Conservation (phyloP, 2,329 filamentous ascomycete genomes). For the Trichoderma cornu-damae region DNA sequence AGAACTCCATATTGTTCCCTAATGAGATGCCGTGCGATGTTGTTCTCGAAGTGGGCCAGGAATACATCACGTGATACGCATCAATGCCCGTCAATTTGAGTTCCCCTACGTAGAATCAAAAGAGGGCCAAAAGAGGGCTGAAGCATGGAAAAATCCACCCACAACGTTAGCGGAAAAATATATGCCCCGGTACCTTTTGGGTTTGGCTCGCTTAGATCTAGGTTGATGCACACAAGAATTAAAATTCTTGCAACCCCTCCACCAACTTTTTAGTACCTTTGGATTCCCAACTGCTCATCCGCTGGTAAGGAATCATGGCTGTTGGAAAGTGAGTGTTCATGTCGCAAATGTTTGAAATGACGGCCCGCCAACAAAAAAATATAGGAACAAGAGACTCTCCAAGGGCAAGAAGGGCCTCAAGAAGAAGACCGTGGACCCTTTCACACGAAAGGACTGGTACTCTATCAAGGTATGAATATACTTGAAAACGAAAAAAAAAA, state of each 20-base stretch:
- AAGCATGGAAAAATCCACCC: constrained; percentile 1
- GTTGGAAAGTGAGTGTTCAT: constrained; percentile 52
- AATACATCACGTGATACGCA: neutral
- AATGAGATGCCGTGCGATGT: neutral
- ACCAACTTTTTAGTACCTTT: constrained; percentile 39
- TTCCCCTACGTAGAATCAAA: neutral
- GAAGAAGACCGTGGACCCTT: constrained; percentile 98
- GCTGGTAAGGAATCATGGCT: constrained; percentile 53
- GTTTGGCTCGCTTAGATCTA: constrained; percentile 36
- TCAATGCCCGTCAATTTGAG: neutral
- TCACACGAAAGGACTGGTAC: constrained; percentile 99
- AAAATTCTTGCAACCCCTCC: constrained; percentile 40
- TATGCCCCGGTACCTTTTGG: constrained; percentile 22
- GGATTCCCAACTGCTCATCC: constrained; percentile 41
- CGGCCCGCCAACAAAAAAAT: constrained; percentile 7
- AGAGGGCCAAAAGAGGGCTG: constrained; percentile 6
- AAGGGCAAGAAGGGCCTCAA: constrained; percentile 99
- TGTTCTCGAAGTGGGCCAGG: neutral
- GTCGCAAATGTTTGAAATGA: constrained; percentile 5
- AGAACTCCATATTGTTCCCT: too few species aligned
- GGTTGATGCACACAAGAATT: constrained; percentile 38
- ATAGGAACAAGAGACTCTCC: constrained; percentile 98
- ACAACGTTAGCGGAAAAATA: constrained; percentile 18
- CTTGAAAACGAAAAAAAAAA: neutral
- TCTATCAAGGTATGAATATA: constrained; percentile 71